A percentile compares a stretch with the other conserved stretches of the same genome.
phyloP scores from a whole-genome alignment of 2,329 filamentous ascomycete species.

The Colletotrichum limetticola region DNA sequence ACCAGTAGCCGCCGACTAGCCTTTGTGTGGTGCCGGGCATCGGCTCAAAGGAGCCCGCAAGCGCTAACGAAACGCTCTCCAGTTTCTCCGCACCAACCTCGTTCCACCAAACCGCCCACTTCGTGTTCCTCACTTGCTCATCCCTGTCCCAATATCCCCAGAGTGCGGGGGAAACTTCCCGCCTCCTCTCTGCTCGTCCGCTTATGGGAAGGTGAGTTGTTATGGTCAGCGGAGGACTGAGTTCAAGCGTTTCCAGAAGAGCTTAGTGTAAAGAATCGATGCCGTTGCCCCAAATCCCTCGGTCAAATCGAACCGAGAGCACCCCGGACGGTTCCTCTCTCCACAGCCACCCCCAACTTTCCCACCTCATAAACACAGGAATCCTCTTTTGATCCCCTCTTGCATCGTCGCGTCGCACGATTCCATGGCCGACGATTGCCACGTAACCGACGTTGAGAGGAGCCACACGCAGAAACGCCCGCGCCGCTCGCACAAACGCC shows the following conservation, averaged over 20 bases:
- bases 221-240: neutral
- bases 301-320: constrained; percentile 20
- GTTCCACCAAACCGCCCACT: constrained; percentile 8
- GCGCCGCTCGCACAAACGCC: neutral
- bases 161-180: constrained; percentile 17
- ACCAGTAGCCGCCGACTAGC: neutral
- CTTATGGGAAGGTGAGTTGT: neutral
- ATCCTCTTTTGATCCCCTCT: constrained; percentile 9
- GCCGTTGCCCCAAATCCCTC: constrained; percentile 4
- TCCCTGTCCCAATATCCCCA: constrained; percentile 5
- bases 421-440: constrained; percentile 34
- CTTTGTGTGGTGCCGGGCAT: constrained; percentile 23
- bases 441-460: constrained; percentile 23
- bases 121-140: neutral
- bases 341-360: constrained; percentile 11
- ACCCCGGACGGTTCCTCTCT: neutral
- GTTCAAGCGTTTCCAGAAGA: neutral
- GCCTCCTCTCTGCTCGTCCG: neutral
- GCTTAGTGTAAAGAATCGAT: neutral
- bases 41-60: constrained; percentile 23
- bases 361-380: constrained; percentile 16
- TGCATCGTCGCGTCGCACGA: constrained; percentile 34
- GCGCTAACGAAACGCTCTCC: constrained; percentile 4
- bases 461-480: neutral
- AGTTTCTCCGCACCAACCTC: constrained; percentile 32